Base-by-base conservation (phyloP, 139 green algal species). In the Ostreobium quekettii region DNA sequence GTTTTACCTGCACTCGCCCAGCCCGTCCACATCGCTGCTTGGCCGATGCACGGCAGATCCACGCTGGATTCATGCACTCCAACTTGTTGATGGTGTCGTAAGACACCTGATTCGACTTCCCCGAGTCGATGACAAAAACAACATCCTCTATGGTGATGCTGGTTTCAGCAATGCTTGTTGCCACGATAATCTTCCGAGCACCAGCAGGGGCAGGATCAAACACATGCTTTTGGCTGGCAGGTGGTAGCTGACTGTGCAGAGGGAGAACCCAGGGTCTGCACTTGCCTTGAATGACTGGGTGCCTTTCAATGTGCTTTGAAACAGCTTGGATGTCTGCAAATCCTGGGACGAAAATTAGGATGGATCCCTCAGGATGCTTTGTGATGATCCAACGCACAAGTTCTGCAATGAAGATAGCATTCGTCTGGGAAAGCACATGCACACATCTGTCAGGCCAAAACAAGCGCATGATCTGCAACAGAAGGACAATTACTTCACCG, bases 121-220 rank as follows among this genome's bases (percentile, higher is more conserved):
- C 91, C 26, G 57, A 72, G 70, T 97, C 90, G 28, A 98, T 77
- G 22, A 97, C 92, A 57, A 84, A 90, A 30, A 96, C 89, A 11
- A 97, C 86, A 62, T 97, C 93, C 63, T 97, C 89, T 64, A 98
- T 95, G 0, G 92, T 98, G 31, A 99, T 76, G 36, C 74, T 89
- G 22, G 94, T 99, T 80, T 99, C 94, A 0, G 94, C 94, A 53
- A 98, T 97, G 82, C 97, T 98, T 62, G 93, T 98, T 26, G 91
- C 78, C 62, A 97, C 71, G 39, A 98, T 87, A 15, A 97, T 78
- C 71, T 96, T 95, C 60, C 87, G 30, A 15, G 35, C 53, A 24
- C 61, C 36, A 4, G 36, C 22, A 56, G 35, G 35, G 8, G 36
- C 22, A 4, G 35, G 49, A 28, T 68, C 53, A 38, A 68, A 68